Base-by-base conservation (phyloP, 2,329 filamentous ascomycete genomes). In the Aspergillus sp. region DNA sequence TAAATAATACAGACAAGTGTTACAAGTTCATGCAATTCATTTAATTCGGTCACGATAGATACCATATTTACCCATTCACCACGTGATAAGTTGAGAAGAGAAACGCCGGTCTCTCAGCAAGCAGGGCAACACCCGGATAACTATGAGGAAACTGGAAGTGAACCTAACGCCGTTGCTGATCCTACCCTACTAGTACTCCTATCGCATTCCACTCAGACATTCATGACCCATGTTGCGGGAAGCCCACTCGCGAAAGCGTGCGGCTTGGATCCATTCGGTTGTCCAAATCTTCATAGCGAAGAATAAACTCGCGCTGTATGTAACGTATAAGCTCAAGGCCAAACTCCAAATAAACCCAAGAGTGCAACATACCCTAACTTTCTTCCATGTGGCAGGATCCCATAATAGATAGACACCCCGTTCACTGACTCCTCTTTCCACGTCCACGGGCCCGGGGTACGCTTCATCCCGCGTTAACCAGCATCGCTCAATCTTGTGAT, bases 361-460 rank as follows among this genome's bases (percentile, higher is more conserved):
- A 30, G 15, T 32, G 57, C 20, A 43, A 71, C 77, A 63, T 71
- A 80, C 79, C 65, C 73, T 69, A 56, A 78, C 71, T 67, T 79
- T 79, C 70, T 81, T 80, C 79, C 79, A 81, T 50, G 69, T 74
- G 17, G 73, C 68, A 18, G 76, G 76, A 61, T 81, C 79, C 76
- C 80, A 81, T 66, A 80, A 75, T 32, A 81, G 71, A 61, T 81
- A 81, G 52, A 80, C 77, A n/a, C 79, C 79, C 55, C 78, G 76
- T 62, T 81, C 79, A 47, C 76, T 80, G 39, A 78, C 73, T 38
- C 77, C 76, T 44, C 77, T 72, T 58, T 79, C 78, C 24, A 80
- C 70, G 48, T 79, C 72, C n/a, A 80, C 76, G 7, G 79, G 79
- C 11, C 75, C 77, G 8, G 76, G 75, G 54, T 76, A 79, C 24